Conservation (phyloP, 2,329 filamentous ascomycete species). For the Pseudogymnoascus sp. region DNA sequence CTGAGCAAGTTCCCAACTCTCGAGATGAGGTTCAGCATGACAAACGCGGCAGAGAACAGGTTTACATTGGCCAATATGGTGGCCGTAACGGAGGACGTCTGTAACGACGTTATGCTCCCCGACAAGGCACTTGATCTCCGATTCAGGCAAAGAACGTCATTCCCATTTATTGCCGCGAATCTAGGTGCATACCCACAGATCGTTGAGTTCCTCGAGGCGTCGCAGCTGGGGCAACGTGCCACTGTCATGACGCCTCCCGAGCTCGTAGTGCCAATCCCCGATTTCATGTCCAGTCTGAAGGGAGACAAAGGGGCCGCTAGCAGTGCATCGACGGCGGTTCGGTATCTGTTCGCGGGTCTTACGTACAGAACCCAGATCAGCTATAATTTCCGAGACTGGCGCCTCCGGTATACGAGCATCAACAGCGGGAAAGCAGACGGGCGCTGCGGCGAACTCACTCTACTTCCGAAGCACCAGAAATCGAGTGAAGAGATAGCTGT, state of each 20-base stretch:
- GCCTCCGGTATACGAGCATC: slow-evolving; percentile 22
- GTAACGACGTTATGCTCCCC: slow-evolving; percentile 27
- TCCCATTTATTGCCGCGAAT: slow-evolving; percentile 13
- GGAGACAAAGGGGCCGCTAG: not conserved
- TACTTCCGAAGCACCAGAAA: not conserved
- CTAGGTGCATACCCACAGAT: slow-evolving; percentile 14
- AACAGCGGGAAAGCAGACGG: slow-evolving; percentile 28
- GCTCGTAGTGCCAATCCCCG: slow-evolving; percentile 23
- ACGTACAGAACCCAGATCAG: slow-evolving; percentile 21
- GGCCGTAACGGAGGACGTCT: slow-evolving; percentile 20
- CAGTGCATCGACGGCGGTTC: slow-evolving; percentile 18
- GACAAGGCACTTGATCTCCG: slow-evolving; percentile 25
- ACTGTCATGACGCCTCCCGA: slow-evolving; percentile 21
- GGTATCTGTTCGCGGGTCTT: slow-evolving; percentile 28
- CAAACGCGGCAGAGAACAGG: slow-evolving; percentile 4
- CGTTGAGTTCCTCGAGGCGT: slow-evolving; percentile 18
- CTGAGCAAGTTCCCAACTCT: slow-evolving; percentile 24
- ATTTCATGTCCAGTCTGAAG: slow-evolving; percentile 15
- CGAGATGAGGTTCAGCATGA: slow-evolving; percentile 25
- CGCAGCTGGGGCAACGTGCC: slow-evolving; percentile 16
- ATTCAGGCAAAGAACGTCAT: slow-evolving; percentile 23
- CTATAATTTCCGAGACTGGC: slow-evolving; percentile 21
- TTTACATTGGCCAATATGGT: slow-evolving; percentile 17
- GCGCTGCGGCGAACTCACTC: not conserved
- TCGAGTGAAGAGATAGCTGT: not conserved